phyloP scores from a whole-genome alignment of 1,139 yeast species.

The Kodamaea derodonti region DNA sequence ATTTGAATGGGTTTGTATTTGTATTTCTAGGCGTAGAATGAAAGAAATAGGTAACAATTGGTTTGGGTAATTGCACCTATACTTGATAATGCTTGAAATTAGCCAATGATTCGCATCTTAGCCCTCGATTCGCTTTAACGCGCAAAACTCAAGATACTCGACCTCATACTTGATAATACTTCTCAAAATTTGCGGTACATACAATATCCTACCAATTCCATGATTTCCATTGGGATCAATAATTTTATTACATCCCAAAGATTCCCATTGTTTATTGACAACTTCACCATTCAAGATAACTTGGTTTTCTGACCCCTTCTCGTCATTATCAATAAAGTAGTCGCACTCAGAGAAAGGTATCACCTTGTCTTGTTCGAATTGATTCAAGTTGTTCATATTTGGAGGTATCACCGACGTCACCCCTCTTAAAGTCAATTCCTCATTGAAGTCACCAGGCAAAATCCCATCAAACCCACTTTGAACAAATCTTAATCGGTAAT shows the following conservation, averaged over 20 bases:
- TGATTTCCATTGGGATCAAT: constrained; percentile 45
- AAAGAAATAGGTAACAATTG: background rate
- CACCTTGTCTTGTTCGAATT: constrained; percentile 53
- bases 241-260: constrained; percentile 39
- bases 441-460: constrained; percentile 81
- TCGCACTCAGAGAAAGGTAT: constrained; percentile 46
- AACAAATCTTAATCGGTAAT: constrained; percentile 61
- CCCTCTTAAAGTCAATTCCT: constrained; percentile 24
- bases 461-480: constrained; percentile 81
- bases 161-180: constrained; percentile 22
- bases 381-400: constrained; percentile 72
- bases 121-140: too few species aligned
- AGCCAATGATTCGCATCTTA: background rate
- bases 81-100: background rate
- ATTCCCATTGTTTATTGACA: constrained; percentile 34
- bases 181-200: constrained; percentile 36
- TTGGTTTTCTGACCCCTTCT: constrained; percentile 30
- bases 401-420: constrained; percentile 45
- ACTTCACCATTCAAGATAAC: constrained; percentile 14
- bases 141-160: constrained; percentile 44
- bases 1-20: background rate
- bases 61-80: background rate
- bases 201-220: constrained; percentile 47
- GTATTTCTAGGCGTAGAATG: background rate
- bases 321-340: constrained; percentile 55